Evolutionary conservation across 2,329 filamentous ascomycete species (phyloP).

Genomic region (Trichoderma afroharzianum): DNA sequence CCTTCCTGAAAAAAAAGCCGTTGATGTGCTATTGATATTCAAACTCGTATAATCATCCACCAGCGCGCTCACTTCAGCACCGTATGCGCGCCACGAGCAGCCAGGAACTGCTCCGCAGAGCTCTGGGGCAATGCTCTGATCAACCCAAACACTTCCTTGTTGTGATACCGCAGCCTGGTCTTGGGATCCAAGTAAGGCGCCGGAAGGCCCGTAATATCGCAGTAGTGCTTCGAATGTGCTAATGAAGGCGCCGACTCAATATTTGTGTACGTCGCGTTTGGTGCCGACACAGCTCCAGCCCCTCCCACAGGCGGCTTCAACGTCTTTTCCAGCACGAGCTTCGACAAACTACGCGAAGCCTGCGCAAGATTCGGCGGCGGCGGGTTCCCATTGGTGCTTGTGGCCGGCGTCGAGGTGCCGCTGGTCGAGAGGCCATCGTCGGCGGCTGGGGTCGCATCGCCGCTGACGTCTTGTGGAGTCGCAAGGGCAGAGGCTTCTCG

Average conservation of each 20-base stretch:
- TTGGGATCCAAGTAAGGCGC: conserved; percentile 93
- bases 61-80: conserved; percentile 71
- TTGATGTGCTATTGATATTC: neutral
- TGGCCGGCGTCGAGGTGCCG: conserved; percentile 55
- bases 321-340: conserved; percentile 84
- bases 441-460: conserved; percentile 62
- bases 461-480: conserved; percentile 71
- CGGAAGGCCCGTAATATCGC: conserved; percentile 91
- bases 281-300: conserved; percentile 43
- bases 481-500: conserved; percentile 86
- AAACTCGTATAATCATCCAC: neutral
- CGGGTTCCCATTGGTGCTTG: conserved; percentile 36
- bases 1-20: neutral
- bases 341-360: conserved; percentile 79
- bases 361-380: conserved; percentile 75
- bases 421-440: conserved; percentile 55
- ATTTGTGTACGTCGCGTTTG: conserved; percentile 86
- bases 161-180: conserved; percentile 86
- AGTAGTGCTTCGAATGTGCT: conserved; percentile 82
- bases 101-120: conserved; percentile 81
- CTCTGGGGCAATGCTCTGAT: conserved; percentile 79
- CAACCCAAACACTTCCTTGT: conserved; percentile 84
- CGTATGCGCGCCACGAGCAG: conserved; percentile 86
- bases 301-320: conserved; percentile 37
- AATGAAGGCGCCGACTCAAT: conserved; percentile 92